phyloP scores from a whole-genome alignment of 2,329 filamentous ascomycete genomes.

The Epicoccum sorghinum region DNA sequence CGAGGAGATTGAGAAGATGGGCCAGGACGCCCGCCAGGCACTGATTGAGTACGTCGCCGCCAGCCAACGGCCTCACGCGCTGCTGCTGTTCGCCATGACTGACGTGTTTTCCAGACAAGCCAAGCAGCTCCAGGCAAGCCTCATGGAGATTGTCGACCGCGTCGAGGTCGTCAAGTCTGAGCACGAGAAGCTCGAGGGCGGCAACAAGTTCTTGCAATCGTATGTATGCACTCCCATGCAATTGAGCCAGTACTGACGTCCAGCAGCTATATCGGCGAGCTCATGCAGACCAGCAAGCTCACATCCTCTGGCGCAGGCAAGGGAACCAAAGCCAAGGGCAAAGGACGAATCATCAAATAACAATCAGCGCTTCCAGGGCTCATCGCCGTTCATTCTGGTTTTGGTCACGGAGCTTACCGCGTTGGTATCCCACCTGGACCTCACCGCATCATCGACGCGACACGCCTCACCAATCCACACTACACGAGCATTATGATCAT shows the following conservation, averaged over 20 bases:
- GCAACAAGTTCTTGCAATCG: slow-evolving; percentile 92
- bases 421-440: slow-evolving; percentile 37
- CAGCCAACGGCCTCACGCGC: not conserved
- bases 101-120: slow-evolving; percentile 71
- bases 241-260: slow-evolving; percentile 19
- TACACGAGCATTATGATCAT: slow-evolving; percentile 44
- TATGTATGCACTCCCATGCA: slow-evolving; percentile 37
- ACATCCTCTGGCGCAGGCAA: slow-evolving; percentile 60
- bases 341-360: slow-evolving; percentile 46
- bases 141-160: slow-evolving; percentile 87
- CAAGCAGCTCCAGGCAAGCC: slow-evolving; percentile 83
- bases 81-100: slow-evolving; percentile 13
- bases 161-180: slow-evolving; percentile 94
- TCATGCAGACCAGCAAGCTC: slow-evolving; percentile 78
- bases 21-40: slow-evolving; percentile 75
- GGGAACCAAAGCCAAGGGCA: slow-evolving; percentile 54
- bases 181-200: slow-evolving; percentile 93
- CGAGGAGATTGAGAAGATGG: slow-evolving; percentile 86
- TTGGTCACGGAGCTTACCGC: slow-evolving; percentile 27
- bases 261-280: slow-evolving; percentile 88
- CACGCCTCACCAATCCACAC: slow-evolving; percentile 32
- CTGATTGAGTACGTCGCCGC: slow-evolving; percentile 62
- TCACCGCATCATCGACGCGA: slow-evolving; percentile 42
- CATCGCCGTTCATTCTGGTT: slow-evolving; percentile 16
- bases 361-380: slow-evolving; percentile 32